Evolutionary conservation across 169 alveolate species (phyloP).

Genomic region (Plasmodium sp.): DNA sequence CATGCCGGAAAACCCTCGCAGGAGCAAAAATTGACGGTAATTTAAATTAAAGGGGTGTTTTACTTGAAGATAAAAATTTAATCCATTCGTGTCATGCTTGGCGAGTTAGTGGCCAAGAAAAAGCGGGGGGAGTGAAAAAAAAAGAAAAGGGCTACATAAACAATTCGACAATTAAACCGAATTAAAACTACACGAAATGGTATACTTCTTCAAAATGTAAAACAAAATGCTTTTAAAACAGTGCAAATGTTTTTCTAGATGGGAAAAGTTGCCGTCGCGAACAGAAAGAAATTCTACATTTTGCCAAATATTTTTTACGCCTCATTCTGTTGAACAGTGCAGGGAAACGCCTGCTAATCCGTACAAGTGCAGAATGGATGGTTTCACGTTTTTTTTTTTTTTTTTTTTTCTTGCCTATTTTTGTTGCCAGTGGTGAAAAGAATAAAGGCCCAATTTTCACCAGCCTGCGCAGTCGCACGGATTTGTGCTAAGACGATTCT

Average conservation of each 20-base stretch:
- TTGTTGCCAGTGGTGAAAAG: background rate
- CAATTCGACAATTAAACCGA: background rate
- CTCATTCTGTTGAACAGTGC: conserved; percentile 3
- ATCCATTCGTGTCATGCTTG: background rate
- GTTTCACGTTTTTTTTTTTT: background rate
- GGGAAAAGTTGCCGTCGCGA: background rate
- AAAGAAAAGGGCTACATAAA: background rate
- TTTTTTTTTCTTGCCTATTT: background rate
- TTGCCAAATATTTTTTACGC: background rate
- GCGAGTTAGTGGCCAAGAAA: background rate
- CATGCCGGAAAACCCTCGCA: background rate
- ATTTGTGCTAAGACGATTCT: background rate
- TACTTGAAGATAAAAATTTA: background rate
- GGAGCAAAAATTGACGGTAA: background rate
- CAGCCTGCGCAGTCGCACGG: background rate
- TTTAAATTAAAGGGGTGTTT: background rate
- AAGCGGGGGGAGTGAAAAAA: background rate
- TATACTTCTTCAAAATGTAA: background rate
- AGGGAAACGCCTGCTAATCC: background rate
- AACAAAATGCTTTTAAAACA: background rate
- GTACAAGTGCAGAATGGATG: background rate
- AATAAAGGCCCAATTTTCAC: background rate
- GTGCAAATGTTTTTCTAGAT: background rate
- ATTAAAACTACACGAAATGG: background rate
- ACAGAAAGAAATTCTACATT: background rate